Evolutionary conservation across 148 eudicot species (phyloP), one percentile per base, ranked within the genome.

Genomic region (Rhododendron griersonianum): DNA sequence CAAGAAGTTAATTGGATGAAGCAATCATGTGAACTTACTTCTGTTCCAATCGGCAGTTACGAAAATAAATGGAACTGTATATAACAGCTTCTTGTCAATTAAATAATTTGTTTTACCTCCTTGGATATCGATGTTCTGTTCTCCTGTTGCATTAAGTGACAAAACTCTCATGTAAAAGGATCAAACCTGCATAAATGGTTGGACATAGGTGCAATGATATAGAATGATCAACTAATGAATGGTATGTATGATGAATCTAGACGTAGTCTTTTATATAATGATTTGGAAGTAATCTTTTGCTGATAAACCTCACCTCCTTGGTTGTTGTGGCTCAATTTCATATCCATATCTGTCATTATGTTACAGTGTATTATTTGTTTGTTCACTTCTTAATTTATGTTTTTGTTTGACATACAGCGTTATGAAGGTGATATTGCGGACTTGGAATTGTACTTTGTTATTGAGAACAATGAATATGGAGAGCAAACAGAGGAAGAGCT

Each of bases 401-500:
- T 63, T 16, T 16, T 85, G 71, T 39, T 39, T 65, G 81, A 28
- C 28, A 77, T 90, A 78, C 92, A 96, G 99, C 98, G 87, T 89
- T 95, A 92, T 91, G 88, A 91, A 84, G 98, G 96, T 83, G 98
- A 96, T 82, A 87, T 93, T 80, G 93, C 98, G 8, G 92, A 87
- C 83, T 91, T 96, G 87, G 99, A 95, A 82, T 90, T 96, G 90
- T 96, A 96, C 89, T 96, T 95, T 85, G 99, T 96, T 51, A 94
- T 96, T 85, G 85, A 93, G 78, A 96, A 96, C 88, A 96, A 94
- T 89, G 99, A 96, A 88, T 96, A 94, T 88, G 99, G 99, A 81
- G 99, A 96, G 88, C 98, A 95, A 94, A 91, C 92, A 81, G 95
- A 93, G 86, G 96, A 96, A 91, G 99, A 96, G 85, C 89, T 96